These are phyloP conservation scores for Cantharellus anzutake DNA, from an alignment of 768 basidiomycete genomes.

Conservation along the genomic window DNA sequence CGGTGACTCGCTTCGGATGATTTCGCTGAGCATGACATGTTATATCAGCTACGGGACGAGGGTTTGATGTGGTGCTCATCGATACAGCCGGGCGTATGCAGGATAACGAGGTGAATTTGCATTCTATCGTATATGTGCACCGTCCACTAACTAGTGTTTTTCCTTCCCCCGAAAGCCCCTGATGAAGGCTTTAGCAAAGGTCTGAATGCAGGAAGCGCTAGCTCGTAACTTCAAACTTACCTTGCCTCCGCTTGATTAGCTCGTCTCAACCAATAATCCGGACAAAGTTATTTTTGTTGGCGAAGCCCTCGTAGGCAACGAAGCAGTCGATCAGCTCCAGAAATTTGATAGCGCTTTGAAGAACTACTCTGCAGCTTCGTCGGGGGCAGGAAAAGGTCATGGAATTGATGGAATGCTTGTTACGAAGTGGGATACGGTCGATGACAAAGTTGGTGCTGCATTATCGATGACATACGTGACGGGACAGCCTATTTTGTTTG, in stretches of 20 bases:
- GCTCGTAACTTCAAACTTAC: constrained; percentile 3
- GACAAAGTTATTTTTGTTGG: constrained; percentile 98
- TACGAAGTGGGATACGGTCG: constrained; percentile 98
- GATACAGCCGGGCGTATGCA: constrained; percentile 99
- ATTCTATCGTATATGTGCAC: not conserved
- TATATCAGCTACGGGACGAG: constrained; percentile 55
- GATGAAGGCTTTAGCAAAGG: constrained; percentile 97
- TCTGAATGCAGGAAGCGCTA: constrained; percentile 12
- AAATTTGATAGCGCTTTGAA: constrained; percentile 91
- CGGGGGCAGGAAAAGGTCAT: constrained; percentile 45
- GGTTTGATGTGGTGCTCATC: constrained; percentile 92
- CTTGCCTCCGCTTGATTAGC: constrained; percentile 22
- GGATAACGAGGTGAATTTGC: constrained; percentile 69
- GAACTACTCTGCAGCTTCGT: constrained; percentile 59
- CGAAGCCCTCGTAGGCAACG: constrained; percentile 94
- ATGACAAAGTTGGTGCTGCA: constrained; percentile 94
- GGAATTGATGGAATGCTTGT: constrained; percentile 98
- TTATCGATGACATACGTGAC: constrained; percentile 99
- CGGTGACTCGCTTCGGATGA: not conserved
- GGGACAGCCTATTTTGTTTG: constrained; percentile 94
- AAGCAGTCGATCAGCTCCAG: constrained; percentile 91
- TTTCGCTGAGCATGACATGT: not conserved
- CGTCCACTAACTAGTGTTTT: not conserved
- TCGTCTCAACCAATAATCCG: constrained; percentile 82
- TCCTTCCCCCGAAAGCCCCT: constrained; percentile 37